phyloP scores from a whole-genome alignment of 2,329 filamentous ascomycete species.

The Pseudogymnoascus verrucosus region DNA sequence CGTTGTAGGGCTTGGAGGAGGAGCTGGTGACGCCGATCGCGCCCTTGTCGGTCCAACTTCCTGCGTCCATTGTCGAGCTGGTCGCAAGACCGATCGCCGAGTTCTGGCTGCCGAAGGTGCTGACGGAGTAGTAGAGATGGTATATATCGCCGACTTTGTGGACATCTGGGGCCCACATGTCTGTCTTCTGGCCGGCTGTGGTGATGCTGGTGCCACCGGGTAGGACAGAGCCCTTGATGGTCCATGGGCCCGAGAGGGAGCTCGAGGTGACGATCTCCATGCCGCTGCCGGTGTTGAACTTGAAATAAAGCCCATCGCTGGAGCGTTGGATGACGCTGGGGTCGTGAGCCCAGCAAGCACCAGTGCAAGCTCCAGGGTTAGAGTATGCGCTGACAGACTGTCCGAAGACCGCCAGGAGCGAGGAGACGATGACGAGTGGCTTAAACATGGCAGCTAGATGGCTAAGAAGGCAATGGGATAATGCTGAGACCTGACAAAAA shows the following conservation, averaged over 20 bases:
- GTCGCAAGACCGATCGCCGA: slow-evolving; percentile 40
- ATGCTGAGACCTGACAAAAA: background rate
- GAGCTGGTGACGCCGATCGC: slow-evolving; percentile 42
- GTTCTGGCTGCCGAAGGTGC: slow-evolving; percentile 42
- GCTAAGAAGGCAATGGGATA: background rate
- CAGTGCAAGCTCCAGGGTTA: slow-evolving; percentile 32
- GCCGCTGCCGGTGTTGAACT: slow-evolving; percentile 35
- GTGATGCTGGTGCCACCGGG: slow-evolving; percentile 33
- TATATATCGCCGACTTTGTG: slow-evolving; percentile 39
- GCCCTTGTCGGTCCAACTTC: slow-evolving; percentile 55
- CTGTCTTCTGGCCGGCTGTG: slow-evolving; percentile 29
- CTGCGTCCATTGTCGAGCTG: slow-evolving; percentile 39
- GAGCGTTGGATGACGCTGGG: slow-evolving; percentile 32
- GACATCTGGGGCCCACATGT: slow-evolving; percentile 43
- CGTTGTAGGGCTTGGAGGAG: slow-evolving; percentile 42
- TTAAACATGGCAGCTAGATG: background rate
- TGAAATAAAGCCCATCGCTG: slow-evolving; percentile 35
- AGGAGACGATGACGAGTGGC: background rate
- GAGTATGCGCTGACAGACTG: slow-evolving; percentile 21
- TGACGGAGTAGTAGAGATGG: slow-evolving; percentile 50
- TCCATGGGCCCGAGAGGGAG: slow-evolving; percentile 36
- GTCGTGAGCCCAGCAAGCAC: slow-evolving; percentile 34
- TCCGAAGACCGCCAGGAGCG: slow-evolving; percentile 9
- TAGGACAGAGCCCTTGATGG: slow-evolving; percentile 33
- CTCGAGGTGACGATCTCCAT: slow-evolving; percentile 34